These are phyloP conservation scores for Rhizophagus prolifer DNA, from an alignment of 192 early-diverging fungal species.

Conservation along the genomic window DNA sequence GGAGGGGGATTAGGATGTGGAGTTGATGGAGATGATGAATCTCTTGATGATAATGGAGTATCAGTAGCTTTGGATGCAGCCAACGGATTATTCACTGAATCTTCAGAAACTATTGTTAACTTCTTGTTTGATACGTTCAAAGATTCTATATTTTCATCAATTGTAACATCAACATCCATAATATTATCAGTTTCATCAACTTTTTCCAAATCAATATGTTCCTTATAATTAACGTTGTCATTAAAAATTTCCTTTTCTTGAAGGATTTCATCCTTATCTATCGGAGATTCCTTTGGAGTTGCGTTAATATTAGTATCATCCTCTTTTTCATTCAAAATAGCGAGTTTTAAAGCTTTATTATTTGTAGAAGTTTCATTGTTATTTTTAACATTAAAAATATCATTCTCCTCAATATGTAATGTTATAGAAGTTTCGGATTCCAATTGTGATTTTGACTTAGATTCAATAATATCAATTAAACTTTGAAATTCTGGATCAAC, in stretches of 20 bases:
- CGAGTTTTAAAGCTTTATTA: neutral
- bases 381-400: neutral
- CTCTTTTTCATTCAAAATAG: neutral
- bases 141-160: neutral
- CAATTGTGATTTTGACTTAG: neutral
- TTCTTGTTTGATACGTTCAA: neutral
- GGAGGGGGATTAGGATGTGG: constrained; percentile 6
- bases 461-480: neutral
- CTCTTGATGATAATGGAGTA: constrained; percentile 8
- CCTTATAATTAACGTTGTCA: neutral
- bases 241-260: no score
- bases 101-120: neutral
- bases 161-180: neutral
- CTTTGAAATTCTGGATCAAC: neutral
- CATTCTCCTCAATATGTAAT: neutral
- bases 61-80: neutral
- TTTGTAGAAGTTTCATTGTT: neutral
- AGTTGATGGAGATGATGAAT: constrained; percentile 12
- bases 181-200: neutral
- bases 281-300: no score
- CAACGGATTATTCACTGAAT: neutral
- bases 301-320: no score
- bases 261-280: neutral
- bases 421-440: neutral
- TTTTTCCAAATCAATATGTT: neutral